A percentile compares a stretch with the other conserved stretches of the same genome.
Conservation (phyloP, 164 flowering plant genomes). For the Macadamia integrifolia region DNA sequence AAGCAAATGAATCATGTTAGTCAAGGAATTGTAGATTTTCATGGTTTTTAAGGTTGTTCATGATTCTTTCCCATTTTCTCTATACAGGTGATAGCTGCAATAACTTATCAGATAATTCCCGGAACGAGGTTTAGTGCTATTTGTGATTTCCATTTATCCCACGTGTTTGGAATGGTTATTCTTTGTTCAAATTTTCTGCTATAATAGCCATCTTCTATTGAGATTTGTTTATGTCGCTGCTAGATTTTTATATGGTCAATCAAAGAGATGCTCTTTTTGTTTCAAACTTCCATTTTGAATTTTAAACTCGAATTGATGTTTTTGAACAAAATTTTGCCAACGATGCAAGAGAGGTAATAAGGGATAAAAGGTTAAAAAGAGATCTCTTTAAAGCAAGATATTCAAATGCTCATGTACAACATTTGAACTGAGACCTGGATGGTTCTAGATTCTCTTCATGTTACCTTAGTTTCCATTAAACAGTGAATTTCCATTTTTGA, state of each 20-base stretch:
- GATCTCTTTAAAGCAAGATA: background rate
- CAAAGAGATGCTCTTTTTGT: too few relatives aligned
- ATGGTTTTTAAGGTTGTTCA: background rate
- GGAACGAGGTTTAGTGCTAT: constrained; percentile 47
- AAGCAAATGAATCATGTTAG: too few relatives aligned
- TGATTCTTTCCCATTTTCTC: constrained; percentile 4
- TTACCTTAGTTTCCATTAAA: too few relatives aligned
- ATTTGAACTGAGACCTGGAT: background rate
- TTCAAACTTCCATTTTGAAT: too few relatives aligned
- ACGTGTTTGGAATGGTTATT: background rate
- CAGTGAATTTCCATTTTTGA: too few relatives aligned
- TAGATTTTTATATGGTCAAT: background rate
- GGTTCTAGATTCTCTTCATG: too few relatives aligned
- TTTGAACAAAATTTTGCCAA: too few relatives aligned
- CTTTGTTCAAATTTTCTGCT: background rate
- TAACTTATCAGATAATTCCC: constrained; percentile 81
- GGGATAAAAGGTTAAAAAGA: background rate
- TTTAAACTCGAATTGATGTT: too few relatives aligned
- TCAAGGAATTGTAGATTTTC: background rate
- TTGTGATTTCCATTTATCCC: background rate
- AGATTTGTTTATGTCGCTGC: background rate
- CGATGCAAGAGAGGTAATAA: background rate
- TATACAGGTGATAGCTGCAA: constrained; percentile 70
- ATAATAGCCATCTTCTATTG: background rate
- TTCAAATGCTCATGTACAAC: background rate